Base-by-base conservation (phyloP, 2,329 filamentous ascomycete species). In the Aspergillus quadricinctus region DNA sequence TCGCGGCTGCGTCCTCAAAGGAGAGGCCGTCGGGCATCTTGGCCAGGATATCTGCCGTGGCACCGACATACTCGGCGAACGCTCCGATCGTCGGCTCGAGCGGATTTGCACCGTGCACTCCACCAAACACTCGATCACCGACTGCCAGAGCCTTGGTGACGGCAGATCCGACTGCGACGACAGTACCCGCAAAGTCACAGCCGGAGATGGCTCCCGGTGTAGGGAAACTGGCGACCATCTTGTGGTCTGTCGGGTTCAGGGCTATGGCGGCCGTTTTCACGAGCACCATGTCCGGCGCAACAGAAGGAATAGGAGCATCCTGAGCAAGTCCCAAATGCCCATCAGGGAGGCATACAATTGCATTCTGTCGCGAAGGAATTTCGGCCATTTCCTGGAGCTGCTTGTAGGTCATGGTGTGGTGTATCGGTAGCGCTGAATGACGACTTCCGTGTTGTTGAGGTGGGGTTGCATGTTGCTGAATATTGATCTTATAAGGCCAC, bases 101-200 rank as follows among this genome's bases (percentile, higher is more conserved):
- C 48, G 58, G 60, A 17, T 68, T 68, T 1, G 63, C 63, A 19
- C 74, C 75, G 41, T 73, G 68, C 4, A 69, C 69, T 17, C 66
- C 62, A 6, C 75, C 76, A 17, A 66, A 69, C 4, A 76, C 71
- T 5, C 64, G 63, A 57, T 77, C 73, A 19, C 75, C 75, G 2
- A 69, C 52, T 23, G 54, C 49, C 17, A 71, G 66, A 8, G 8
- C 8, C 9, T 57, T 55, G 6, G 57, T 19, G 7, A 48, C 53
- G 4, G 54, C 58, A 8, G 49, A 57, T 9, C 66, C 65, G 1
- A 64, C 4, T 1, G 63, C 63, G 21, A 68, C 63, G 9, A 73
- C 67, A 0, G 53, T 65, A 4, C 66, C 66, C 4, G 61, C 56
- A 46, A 60, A 68, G 52, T 74, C 72, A 56, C 65, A 68, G 7